phyloP scores from a whole-genome alignment of 2,329 filamentous ascomycete species.

The Ceratocystis diversiconidia region DNA sequence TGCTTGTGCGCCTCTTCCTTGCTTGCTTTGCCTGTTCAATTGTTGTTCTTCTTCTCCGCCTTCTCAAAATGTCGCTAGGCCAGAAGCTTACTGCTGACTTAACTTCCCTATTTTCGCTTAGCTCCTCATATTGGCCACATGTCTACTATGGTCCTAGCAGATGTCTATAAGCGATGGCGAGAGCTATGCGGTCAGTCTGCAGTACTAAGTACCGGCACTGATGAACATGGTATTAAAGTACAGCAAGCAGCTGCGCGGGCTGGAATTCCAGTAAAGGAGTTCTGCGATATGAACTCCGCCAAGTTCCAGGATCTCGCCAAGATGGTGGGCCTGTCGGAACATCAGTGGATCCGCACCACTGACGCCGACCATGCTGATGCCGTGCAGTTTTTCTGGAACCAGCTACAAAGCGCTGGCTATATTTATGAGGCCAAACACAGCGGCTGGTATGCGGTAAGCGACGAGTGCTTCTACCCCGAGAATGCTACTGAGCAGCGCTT shows the following conservation, averaged over 20 bases:
- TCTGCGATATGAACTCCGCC: constrained; percentile 72
- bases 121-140: constrained; percentile 91
- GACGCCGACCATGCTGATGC: constrained; percentile 67
- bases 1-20: constrained; percentile 44
- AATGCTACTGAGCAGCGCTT: constrained; percentile 58
- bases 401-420: constrained; percentile 59
- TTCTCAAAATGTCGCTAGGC: not conserved
- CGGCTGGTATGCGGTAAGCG: constrained; percentile 93
- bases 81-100: not conserved
- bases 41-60: not conserved
- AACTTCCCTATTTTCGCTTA: constrained; percentile 25
- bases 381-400: constrained; percentile 78
- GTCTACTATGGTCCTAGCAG: constrained; percentile 80
- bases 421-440: constrained; percentile 78
- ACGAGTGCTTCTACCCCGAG: constrained; percentile 89
- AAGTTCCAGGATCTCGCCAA: constrained; percentile 65
- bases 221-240: constrained; percentile 96
- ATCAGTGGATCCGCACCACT: constrained; percentile 88
- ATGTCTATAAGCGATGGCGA: constrained; percentile 88
- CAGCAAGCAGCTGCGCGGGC: constrained; percentile 69
- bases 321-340: constrained; percentile 55
- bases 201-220: constrained; percentile 76
- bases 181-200: constrained; percentile 56
- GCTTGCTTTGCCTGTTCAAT: not conserved
- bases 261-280: constrained; percentile 59